These are phyloP conservation scores for Geotrichum klebahnii DNA, from an alignment of 1,139 yeast species.

Conservation along the genomic window DNA sequence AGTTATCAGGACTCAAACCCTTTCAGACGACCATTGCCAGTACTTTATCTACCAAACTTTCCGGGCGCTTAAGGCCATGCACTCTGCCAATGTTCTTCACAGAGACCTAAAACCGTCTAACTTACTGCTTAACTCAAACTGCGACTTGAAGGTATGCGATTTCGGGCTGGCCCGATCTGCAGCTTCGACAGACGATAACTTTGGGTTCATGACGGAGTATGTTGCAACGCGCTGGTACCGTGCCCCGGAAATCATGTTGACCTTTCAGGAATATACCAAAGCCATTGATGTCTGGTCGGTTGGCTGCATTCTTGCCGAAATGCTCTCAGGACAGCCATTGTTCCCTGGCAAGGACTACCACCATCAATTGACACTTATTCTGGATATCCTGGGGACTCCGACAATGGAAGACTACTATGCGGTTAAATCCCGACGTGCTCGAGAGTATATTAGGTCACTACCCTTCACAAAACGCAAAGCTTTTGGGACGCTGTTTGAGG, in stretches of 20 bases:
- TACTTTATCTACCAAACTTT: conserved; percentile 88
- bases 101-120: conserved; percentile 92
- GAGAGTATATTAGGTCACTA: conserved; percentile 74
- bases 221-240: conserved; percentile 98
- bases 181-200: conserved; percentile 53
- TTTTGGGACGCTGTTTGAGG: conserved; percentile 51
- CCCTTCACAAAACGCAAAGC: conserved; percentile 61
- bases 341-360: conserved; percentile 95
- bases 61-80: conserved; percentile 85
- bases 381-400: conserved; percentile 90
- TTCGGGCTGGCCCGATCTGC: conserved; percentile 81
- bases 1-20: conserved; percentile 77
- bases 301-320: conserved; percentile 92
- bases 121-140: conserved; percentile 78
- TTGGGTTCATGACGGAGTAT: conserved; percentile 86
- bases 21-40: conserved; percentile 89
- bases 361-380: conserved; percentile 79
- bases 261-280: conserved; percentile 86
- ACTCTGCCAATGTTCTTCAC: conserved; percentile 85
- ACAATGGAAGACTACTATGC: conserved; percentile 72
- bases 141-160: conserved; percentile 91
- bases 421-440: conserved; percentile 77
- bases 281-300: conserved; percentile 97
- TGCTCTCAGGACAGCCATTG: conserved; percentile 78
- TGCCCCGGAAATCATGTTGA: conserved; percentile 95